Base-by-base conservation (phyloP, 495 filamentous ascomycete genomes). In the Aspergillus heteromorphus region DNA sequence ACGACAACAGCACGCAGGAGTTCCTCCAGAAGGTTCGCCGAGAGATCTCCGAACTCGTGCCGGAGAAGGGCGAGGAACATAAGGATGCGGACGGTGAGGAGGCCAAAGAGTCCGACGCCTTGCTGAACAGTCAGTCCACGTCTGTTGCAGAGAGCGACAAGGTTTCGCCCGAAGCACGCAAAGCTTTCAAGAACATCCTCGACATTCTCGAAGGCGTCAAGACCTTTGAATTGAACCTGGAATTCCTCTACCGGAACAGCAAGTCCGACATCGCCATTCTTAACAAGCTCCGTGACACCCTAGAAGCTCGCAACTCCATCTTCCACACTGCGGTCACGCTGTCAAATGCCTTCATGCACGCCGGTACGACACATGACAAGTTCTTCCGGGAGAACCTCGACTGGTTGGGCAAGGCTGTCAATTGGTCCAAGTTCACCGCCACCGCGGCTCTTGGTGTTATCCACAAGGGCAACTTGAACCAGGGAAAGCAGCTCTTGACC, bases 401-500 rank as follows among this genome's bases (percentile, higher is more conserved):
- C 48, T 99, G 95, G 95, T 80, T 99, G 8, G 90, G 92, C 29
- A 99, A 97, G 74, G 95, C 95, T 41, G 89, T 97, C 14, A 99
- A 99, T 74, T 99, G 95, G 95, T 97, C 93, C 53, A 99, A 99
- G 65, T 99, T 99, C 67, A 96, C 95, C 1, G 95, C 95, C 6
- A 99, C 95, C 10, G 95, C 95, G 45, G 92, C 95, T 6, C 75
- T 99, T 23, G 95, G 95, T 66, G 93, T 97, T 27, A 97, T 99
- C 51, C 95, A 99, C 71, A 84, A 88, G 17, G 95, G 95, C 42
- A 97, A 99, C 65, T 72, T 97, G 40, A 87, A 85, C 19, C 92
- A 97, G 66, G 92, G 92, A 3, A 86, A 88, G 64, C 96, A 95
- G 73, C 82, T 99, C 13, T 73, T 99, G 23, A 89, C 96, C 61